Evolutionary conservation across 345 rosid genomes (phyloP), one percentile per base, ranked within the genome.

Genomic region (Stellera chamaejasme): DNA sequence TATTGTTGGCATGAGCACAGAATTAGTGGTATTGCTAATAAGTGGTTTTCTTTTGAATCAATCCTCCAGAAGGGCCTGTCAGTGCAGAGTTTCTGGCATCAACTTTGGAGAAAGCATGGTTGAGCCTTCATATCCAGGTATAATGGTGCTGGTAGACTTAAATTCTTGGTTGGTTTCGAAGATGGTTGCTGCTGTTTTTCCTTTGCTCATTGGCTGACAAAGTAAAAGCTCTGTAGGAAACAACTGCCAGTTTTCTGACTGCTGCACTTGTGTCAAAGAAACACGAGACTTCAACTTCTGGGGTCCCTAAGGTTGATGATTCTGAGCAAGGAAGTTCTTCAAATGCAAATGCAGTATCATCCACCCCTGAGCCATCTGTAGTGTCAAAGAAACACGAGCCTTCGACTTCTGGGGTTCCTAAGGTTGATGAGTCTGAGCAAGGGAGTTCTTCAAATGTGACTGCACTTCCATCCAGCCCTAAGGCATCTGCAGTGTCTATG

Each of bases 121-220:
- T 88, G 71, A 79, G 85, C 64, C 90, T 92, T 69, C 96, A 85
- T 66, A 71, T 85, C 64, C 93, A 88, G 87, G 96, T 86, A 70
- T 45, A 26, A 49, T 16, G 10, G 41, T 59, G n/a, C 52, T 66
- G 47, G 48, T 54, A 45, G 19, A 56, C 39, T 54, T 45, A 47
- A 25, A n/a, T 23, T 43, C 44, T 54, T 36, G 0, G 14, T 46
- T 4, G n/a, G 43, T 45, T 41, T 32, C 13, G 11, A 43, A 48
- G 56, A 52, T 59, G 36, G 27, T 14, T 11, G n/a, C 12, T 10
- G 25, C 32, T 27, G 7, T 2, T 5, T 52, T 39, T 10, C 1
- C 23, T 19, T 19, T 12, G 10, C 16, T 45, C 39, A 10, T 42
- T 26, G 43, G 52, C 9, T 47, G 43, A 19, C 44, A 51, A 45